Percentiles rank a stretch among this genome's conserved stretches.
Evolutionary conservation across 306 rosid genomes (phyloP).

Genomic region (Canavalia ensiformis): DNA sequence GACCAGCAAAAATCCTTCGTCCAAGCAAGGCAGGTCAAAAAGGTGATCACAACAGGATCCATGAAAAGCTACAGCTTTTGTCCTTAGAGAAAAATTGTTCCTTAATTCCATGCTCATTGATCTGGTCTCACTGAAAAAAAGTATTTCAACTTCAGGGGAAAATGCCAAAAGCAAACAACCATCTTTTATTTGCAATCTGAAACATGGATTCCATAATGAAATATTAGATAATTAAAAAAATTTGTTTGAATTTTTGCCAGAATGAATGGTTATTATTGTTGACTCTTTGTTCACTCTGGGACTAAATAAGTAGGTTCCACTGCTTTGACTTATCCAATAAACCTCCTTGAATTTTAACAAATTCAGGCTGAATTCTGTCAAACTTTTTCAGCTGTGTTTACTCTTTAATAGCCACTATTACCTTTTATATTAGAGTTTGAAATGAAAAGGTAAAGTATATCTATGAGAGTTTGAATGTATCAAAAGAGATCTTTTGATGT

Average conservation of each 20-base stretch:
- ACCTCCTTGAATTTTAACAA: conserved; percentile 6
- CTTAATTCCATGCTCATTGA: conserved; percentile 50
- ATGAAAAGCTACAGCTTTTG: conserved; percentile 31
- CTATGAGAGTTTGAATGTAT: too few relatives aligned
- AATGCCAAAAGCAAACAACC: conserved; percentile 22
- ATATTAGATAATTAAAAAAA: neutral
- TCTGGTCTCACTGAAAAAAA: conserved; percentile 55
- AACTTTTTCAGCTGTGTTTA: neutral
- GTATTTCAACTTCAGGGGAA: conserved; percentile 39
- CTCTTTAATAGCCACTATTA: neutral
- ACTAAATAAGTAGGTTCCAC: neutral
- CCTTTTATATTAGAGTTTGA: neutral
- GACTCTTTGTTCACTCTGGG: neutral
- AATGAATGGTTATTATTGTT: neutral
- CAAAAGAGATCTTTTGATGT: too few relatives aligned
- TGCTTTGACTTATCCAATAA: neutral
- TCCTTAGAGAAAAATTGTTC: conserved; percentile 31
- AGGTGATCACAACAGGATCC: conserved; percentile 25
- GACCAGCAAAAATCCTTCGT: conserved; percentile 39
- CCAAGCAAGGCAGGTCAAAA: conserved; percentile 4
- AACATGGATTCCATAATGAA: conserved; percentile 2
- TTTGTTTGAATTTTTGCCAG: neutral
- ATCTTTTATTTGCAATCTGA: conserved; percentile 25
- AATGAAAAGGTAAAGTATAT: neutral
- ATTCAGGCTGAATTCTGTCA: neutral